Evolutionary conservation across 2,329 filamentous ascomycete species (phyloP).

Genomic region (Elsinoe necatrix): DNA sequence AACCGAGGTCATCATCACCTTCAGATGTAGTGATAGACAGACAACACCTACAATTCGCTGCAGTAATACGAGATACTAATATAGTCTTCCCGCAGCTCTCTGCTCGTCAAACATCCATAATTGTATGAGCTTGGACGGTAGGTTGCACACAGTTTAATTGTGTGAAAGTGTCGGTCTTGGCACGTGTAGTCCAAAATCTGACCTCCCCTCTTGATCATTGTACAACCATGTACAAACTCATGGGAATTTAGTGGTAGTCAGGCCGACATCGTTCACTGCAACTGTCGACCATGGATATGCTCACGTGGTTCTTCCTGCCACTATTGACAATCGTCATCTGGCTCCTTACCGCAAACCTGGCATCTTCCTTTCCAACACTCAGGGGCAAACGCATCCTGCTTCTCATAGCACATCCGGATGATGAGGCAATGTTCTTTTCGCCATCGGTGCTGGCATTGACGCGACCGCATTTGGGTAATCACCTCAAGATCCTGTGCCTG

Average conservation of each 20-base stretch:
- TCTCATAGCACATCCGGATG: constrained; percentile 93
- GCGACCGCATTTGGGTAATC: constrained; percentile 69
- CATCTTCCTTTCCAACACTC: constrained; percentile 53
- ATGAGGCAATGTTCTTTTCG: constrained; percentile 99
- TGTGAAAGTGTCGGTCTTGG: not conserved
- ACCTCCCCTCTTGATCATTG: not conserved
- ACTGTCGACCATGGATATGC: constrained; percentile 33
- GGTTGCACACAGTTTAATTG: not conserved
- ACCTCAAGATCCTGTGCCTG: constrained; percentile 87
- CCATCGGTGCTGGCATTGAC: constrained; percentile 82
- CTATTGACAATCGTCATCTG: constrained; percentile 37
- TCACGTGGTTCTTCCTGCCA: constrained; percentile 33
- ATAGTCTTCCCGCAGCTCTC: no score
- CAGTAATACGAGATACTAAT: no score
- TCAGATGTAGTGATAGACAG: no score
- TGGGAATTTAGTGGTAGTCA: not conserved
- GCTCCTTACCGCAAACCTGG: constrained; percentile 41
- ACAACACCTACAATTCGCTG: no score
- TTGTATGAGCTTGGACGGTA: no score
- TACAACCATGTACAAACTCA: not conserved
- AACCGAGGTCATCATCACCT: no score
- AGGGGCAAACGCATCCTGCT: constrained; percentile 80
- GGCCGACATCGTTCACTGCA: not conserved
- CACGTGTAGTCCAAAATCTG: not conserved
- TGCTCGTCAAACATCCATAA: no score